A percentile compares a stretch with the other conserved stretches of the same genome.
Evolutionary conservation across 768 basidiomycete genomes (phyloP).

Genomic region (Xerocomellus intermedius): DNA sequence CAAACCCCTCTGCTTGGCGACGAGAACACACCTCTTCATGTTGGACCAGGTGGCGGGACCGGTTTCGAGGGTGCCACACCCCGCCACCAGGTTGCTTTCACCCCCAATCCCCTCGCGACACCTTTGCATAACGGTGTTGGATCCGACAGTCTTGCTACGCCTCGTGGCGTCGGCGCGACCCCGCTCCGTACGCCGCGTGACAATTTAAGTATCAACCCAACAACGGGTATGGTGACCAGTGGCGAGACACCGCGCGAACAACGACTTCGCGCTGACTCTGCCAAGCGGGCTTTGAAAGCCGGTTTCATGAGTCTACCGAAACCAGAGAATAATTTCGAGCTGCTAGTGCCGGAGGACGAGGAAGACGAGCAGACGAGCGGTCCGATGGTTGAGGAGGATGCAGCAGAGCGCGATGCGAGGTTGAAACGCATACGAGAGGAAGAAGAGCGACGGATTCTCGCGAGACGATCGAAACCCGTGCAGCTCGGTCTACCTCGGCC

Average conservation of each 20-base stretch:
- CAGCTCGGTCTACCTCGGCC: conserved; percentile 85
- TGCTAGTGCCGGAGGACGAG: conserved; percentile 88
- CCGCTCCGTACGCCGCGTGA: conserved; percentile 97
- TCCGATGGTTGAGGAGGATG: conserved; percentile 68
- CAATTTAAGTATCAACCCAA: conserved; percentile 83
- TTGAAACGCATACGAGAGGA: conserved; percentile 64
- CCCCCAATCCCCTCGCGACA: conserved; percentile 94
- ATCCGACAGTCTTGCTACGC: conserved; percentile 50
- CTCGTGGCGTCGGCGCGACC: conserved; percentile 60
- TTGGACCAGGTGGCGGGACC: conserved; percentile 69
- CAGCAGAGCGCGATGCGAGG: conserved; percentile 85
- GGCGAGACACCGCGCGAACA: conserved; percentile 79
- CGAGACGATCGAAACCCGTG: conserved; percentile 77
- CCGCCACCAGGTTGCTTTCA: conserved; percentile 85
- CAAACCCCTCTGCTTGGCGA: conserved; percentile 96
- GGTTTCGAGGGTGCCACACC: conserved; percentile 97
- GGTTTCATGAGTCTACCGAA: conserved; percentile 84
- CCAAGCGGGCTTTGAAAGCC: conserved; percentile 73
- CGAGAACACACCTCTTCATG: conserved; percentile 93
- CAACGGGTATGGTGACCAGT: conserved; percentile 51
- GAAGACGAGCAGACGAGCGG: conserved; percentile 41
- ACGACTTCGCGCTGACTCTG: conserved; percentile 55
- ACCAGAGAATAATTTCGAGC: conserved; percentile 96
- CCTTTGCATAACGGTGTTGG: conserved; percentile 57
- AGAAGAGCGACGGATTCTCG: conserved; percentile 77